Percentiles rank a stretch among this genome's conserved stretches.
Conservation (phyloP, 257 asterid species). For the Solanum chiquidenum region DNA sequence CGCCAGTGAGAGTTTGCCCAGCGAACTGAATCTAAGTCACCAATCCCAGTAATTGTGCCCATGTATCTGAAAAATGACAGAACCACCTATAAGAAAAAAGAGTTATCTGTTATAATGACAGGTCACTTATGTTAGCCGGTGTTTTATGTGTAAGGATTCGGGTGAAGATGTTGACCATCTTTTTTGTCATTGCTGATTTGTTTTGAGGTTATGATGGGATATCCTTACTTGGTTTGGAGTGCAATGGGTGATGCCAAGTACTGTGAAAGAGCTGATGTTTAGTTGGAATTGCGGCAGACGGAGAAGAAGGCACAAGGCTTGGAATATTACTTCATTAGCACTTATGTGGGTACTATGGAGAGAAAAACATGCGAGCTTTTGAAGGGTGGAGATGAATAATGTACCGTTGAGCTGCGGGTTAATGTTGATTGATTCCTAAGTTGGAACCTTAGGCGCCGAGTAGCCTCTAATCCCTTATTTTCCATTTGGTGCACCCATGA, state of each 20-base stretch:
- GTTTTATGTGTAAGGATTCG: background rate
- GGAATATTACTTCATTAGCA: background rate
- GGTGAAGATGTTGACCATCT: background rate
- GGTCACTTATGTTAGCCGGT: background rate
- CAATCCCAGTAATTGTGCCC: constrained; percentile 94
- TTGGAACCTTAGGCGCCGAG: background rate
- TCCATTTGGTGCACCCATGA: background rate
- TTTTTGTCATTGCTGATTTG: background rate
- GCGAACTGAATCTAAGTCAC: constrained; percentile 85
- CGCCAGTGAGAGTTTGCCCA: constrained; percentile 98
- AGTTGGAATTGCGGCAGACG: background rate
- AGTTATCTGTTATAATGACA: background rate
- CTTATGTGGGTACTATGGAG: background rate
- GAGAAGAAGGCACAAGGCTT: background rate
- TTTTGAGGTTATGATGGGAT: background rate
- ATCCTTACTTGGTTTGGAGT: background rate
- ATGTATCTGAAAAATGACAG: constrained; percentile 50
- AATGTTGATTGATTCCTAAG: background rate
- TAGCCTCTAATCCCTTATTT: background rate
- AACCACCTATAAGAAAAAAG: constrained; percentile 3
- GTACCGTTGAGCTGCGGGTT: background rate
- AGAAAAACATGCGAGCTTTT: background rate
- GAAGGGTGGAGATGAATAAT: background rate
- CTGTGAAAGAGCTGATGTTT: background rate
- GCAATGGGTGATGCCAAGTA: background rate